phyloP scores from a whole-genome alignment of 805 yeast genomes.

The Nakazawaea ishiwadae region DNA sequence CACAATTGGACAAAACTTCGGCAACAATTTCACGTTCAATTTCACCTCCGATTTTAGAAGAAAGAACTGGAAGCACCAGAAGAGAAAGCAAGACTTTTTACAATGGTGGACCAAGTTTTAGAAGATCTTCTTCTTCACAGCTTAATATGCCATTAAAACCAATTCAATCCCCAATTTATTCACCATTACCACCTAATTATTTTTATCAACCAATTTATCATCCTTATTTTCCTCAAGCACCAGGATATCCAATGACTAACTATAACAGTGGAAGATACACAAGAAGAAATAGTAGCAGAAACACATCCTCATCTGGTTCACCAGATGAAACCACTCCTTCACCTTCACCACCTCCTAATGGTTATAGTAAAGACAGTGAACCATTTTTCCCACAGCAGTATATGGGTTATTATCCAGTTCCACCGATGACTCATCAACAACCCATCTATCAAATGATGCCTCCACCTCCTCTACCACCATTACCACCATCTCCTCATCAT shows the following conservation, averaged over 20 bases:
- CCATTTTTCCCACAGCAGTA: conserved; percentile 7
- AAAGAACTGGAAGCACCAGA: background rate
- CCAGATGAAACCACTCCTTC: conserved; percentile 4
- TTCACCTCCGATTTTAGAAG: background rate
- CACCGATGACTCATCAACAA: conserved; percentile 3
- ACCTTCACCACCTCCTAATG: conserved; percentile 8
- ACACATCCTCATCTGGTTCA: conserved; percentile 9
- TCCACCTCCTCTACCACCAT: no score
- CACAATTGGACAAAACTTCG: no score
- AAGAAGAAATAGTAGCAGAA: background rate
- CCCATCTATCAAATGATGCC: conserved; percentile 8
- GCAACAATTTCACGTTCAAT: no score
- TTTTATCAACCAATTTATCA: conserved; percentile 6
- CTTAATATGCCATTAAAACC: background rate
- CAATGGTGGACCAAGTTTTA: no score
- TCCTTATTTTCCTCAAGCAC: conserved; percentile 6
- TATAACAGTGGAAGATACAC: background rate
- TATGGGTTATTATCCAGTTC: conserved; percentile 2
- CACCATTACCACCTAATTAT: background rate
- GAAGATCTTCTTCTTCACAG: conserved; percentile 4
- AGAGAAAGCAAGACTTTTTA: no score
- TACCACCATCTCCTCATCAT: conserved; percentile 6
- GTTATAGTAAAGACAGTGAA: conserved; percentile 2
- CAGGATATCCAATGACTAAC: background rate
- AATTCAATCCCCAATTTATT: conserved; percentile 1